Conservation (phyloP, 1,284 basidiomycete species). For the Puccinia polysora region DNA sequence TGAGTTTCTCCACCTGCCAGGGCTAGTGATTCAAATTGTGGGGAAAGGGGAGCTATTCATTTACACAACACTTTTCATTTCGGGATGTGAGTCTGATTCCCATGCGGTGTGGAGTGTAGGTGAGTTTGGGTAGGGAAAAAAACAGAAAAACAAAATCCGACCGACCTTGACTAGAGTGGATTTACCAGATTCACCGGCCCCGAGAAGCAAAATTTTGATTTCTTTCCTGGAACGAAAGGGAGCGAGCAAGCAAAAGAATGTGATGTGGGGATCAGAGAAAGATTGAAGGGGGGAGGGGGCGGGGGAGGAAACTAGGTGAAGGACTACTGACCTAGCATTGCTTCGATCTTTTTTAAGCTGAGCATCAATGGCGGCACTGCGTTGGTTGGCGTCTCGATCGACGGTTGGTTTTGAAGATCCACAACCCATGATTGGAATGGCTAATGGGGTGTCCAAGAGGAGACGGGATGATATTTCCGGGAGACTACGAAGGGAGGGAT, state of each 20-base stretch:
- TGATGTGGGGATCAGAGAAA: background rate
- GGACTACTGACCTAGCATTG: conserved; percentile 28
- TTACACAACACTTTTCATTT: too few relatives aligned
- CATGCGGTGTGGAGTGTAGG: too few relatives aligned
- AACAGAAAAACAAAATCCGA: conserved; percentile 16
- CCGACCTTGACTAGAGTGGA: conserved; percentile 78
- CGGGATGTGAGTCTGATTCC: too few relatives aligned
- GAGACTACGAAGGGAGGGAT: background rate
- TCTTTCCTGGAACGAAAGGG: conserved; percentile 13
- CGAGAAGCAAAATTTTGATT: conserved; percentile 63
- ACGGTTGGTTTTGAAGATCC: conserved; percentile 10
- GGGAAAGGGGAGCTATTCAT: too few relatives aligned
- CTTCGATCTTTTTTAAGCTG: conserved; percentile 38
- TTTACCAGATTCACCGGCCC: conserved; percentile 90
- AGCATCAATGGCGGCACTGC: conserved; percentile 36
- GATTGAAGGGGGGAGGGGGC: background rate
- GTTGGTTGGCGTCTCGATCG: conserved; percentile 27
- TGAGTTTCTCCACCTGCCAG: too few relatives aligned
- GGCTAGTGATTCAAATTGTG: too few relatives aligned
- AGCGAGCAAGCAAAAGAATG: background rate
- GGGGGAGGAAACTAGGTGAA: background rate
- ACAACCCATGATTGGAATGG: conserved; percentile 22
- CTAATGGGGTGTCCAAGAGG: background rate
- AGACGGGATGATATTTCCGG: background rate
- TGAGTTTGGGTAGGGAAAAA: background rate